A percentile compares a stretch with the other conserved stretches of the same genome.
Evolutionary conservation across 352 stramenopile species (phyloP).

Genomic region (Phytopythium aichiense): DNA sequence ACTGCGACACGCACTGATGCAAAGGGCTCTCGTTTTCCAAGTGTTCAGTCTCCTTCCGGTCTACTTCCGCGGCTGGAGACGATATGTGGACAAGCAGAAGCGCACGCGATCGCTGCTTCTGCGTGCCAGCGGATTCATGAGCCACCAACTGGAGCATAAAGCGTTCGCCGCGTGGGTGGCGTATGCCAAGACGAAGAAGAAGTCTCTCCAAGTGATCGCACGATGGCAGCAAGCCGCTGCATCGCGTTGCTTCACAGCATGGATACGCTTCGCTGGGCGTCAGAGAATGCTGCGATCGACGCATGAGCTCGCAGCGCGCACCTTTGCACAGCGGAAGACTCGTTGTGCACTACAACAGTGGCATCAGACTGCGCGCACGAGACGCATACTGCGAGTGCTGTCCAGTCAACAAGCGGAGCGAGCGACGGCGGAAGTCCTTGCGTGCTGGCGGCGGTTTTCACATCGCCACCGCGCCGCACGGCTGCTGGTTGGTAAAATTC

Average conservation of each 20-base stretch:
- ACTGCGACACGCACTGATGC: conserved; percentile 14
- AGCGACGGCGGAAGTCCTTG: neutral
- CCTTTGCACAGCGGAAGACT: neutral
- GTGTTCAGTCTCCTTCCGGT: conserved; percentile 31
- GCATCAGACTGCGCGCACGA: neutral
- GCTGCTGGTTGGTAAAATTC: neutral
- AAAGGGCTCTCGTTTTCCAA: conserved; percentile 39
- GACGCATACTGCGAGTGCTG: neutral
- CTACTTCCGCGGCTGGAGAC: conserved; percentile 32
- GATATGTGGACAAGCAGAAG: conserved; percentile 8
- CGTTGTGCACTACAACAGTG: neutral
- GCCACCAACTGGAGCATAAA: conserved; percentile 27
- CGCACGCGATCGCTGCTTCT: conserved; percentile 16
- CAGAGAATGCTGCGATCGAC: neutral
- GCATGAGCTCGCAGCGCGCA: neutral
- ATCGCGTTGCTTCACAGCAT: conserved; percentile 12
- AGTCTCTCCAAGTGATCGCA: conserved; percentile 11
- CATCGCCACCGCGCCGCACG: neutral
- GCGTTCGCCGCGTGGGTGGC: conserved; percentile 32
- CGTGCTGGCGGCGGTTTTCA: neutral
- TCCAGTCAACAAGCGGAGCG: neutral
- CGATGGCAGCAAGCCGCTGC: conserved; percentile 20
- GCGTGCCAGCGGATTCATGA: conserved; percentile 23
- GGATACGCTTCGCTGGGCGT: conserved; percentile 10
- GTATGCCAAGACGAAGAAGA: conserved; percentile 6